These are phyloP conservation scores for Fraxinus pennsylvanica DNA, from an alignment of 257 asterid genomes.

Conservation along the genomic window DNA sequence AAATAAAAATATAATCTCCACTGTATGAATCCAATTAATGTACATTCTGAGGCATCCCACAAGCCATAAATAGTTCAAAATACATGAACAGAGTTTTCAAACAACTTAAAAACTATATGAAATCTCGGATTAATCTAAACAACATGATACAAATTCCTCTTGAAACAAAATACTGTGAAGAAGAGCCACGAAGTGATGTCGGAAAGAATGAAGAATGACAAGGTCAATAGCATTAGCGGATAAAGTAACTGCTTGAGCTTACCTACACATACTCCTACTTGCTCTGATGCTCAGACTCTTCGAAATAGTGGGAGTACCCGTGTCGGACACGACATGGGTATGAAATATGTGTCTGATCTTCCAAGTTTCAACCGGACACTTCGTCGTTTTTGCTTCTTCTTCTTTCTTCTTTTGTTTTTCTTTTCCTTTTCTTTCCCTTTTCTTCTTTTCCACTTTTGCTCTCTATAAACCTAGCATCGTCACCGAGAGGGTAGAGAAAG, in stretches of 20 bases:
- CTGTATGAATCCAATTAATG: neutral
- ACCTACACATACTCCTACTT: neutral
- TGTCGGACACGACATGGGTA: too few species aligned
- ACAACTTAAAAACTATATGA: neutral
- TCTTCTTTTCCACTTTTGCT: too few species aligned
- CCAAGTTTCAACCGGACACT: too few species aligned
- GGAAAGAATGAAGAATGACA: neutral
- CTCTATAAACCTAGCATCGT: too few species aligned
- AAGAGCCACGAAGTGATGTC: neutral
- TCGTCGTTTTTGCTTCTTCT: too few species aligned
- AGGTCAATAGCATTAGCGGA: neutral
- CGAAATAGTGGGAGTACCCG: too few species aligned
- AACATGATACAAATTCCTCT: neutral
- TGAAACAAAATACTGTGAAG: neutral
- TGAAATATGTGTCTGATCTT: too few species aligned
- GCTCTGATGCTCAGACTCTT: too few species aligned
- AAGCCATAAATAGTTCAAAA: neutral
- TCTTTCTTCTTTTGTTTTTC: too few species aligned
- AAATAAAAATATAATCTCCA: neutral
- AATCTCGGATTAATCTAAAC: too few species aligned
- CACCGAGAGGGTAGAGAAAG: too few species aligned
- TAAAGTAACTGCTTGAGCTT: neutral
- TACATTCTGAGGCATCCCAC: neutral
- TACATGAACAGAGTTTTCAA: neutral
- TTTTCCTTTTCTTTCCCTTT: too few species aligned